Evolutionary conservation across 768 basidiomycete species (phyloP).

Genomic region (Tylopilus rubrobrunneus): DNA sequence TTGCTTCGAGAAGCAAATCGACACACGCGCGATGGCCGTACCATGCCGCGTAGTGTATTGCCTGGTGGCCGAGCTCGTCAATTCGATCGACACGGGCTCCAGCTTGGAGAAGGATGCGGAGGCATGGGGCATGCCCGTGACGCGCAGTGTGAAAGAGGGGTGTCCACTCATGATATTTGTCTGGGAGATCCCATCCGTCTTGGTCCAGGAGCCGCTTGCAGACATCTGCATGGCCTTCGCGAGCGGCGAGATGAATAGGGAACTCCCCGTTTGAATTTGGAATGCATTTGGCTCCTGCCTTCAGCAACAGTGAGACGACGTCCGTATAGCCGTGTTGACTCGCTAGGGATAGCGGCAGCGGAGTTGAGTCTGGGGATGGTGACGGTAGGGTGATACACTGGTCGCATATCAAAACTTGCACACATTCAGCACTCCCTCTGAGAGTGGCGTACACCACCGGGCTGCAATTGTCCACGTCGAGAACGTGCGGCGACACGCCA

Average conservation of each 20-base stretch:
- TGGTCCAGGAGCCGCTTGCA: slow-evolving; percentile 71
- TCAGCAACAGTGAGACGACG: slow-evolving; percentile 73
- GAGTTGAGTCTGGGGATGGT: slow-evolving; percentile 54
- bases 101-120: slow-evolving; percentile 74
- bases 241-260: slow-evolving; percentile 92
- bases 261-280: slow-evolving; percentile 96
- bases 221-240: slow-evolving; percentile 85
- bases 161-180: slow-evolving; percentile 99
- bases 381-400: slow-evolving; percentile 65
- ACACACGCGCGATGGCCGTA: slow-evolving; percentile 80
- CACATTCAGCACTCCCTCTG: slow-evolving; percentile 78
- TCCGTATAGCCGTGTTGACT: slow-evolving; percentile 86
- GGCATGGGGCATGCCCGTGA: slow-evolving; percentile 72
- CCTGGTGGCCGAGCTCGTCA: slow-evolving; percentile 82
- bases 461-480: slow-evolving; percentile 92
- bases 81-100: slow-evolving; percentile 69
- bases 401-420: slow-evolving; percentile 74
- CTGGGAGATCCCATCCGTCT: slow-evolving; percentile 80
- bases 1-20: slow-evolving; percentile 48
- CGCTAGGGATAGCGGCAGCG: slow-evolving; percentile 86
- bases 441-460: slow-evolving; percentile 93
- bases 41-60: slow-evolving; percentile 96
- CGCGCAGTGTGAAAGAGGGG: slow-evolving; percentile 94
- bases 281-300: slow-evolving; percentile 70
- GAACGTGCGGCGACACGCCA: slow-evolving; percentile 57